Base-by-base conservation (phyloP, 441 rosid species). In the Bocquillonia castaneifolia region DNA sequence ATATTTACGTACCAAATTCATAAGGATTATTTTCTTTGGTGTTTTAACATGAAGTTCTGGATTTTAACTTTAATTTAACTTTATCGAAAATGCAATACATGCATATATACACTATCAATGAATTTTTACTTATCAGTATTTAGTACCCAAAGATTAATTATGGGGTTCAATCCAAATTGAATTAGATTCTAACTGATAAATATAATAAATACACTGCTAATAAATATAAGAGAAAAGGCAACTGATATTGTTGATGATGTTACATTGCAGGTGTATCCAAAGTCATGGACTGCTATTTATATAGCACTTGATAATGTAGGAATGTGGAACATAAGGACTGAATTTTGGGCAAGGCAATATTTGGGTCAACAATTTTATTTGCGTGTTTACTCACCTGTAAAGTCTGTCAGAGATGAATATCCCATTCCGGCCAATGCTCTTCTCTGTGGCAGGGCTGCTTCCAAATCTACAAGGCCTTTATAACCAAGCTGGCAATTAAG, bases 241-340 rank as follows among this genome's bases (percentile, higher is more conserved):
- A n/a, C n/a, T n/a, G n/a, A 36, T 36, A 3, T 36, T 36, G 40
- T 36, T 42, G 12, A 29, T 48, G 8, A 17, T 14, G 6, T 31
- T 1, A 20, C 36, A 28, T 18, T 69, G 80, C 82, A 92, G 92
- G 98, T 91, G 40, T 93, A 89, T 68, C 97, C 98, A 3, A 83
- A 81, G 63, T 89, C 97, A 52, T 93, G 98, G 98, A 82, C 97
- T 3, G 93, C 98, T 0, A 84, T 93, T 28, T 86, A 86, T 57
- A 71, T 89, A 45, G 85, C 98, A 25, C 82, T 93, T 3, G 98
- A 93, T 74, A 93, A 93, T 18, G 98, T 88, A 34, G 98, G 98
- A 36, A 91, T 91, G 97, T 93, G 98, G 98, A 89, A 91, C 77
- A 6, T 93, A 67, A 83, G 98, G 72, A 80, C 87, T 3, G 98